phyloP scores from a whole-genome alignment of 2,329 filamentous ascomycete genomes.

The Sporothrix brunneoviolacea region DNA sequence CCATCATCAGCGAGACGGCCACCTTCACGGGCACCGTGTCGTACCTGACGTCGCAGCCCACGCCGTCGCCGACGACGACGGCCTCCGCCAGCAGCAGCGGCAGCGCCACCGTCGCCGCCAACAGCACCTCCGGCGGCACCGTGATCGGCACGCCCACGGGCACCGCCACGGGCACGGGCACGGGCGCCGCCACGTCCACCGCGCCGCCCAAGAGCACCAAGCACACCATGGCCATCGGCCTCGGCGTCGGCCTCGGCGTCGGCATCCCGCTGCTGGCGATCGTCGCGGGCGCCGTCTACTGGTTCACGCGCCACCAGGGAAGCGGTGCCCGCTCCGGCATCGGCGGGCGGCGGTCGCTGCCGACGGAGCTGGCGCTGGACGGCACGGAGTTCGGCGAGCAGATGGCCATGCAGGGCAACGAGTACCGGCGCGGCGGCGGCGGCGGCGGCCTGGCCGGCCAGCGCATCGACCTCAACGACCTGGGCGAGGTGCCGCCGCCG shows the following conservation, averaged over 20 bases:
- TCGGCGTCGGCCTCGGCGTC: conserved; percentile 9
- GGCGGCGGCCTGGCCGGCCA: not conserved
- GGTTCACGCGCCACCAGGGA: not conserved
- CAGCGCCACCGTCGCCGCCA: not conserved
- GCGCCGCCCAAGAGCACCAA: not conserved
- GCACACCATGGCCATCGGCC: not conserved
- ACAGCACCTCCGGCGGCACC: not conserved
- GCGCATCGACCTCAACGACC: not conserved
- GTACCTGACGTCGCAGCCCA: conserved; percentile 5
- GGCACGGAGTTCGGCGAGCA: conserved; percentile 8
- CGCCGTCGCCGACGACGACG: not conserved
- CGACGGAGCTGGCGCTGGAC: conserved; percentile 4
- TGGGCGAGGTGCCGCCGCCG: conserved; percentile 1
- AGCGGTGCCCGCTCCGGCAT: not conserved
- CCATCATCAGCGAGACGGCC: conserved; percentile 16
- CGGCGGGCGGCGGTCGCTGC: not conserved
- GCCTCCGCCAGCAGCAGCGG: not conserved
- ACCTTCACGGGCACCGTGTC: conserved; percentile 14
- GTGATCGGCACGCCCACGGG: not conserved
- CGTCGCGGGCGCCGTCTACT: not conserved
- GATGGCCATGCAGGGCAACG: conserved; percentile 2
- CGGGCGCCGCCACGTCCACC: not conserved
- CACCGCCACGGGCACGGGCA: not conserved
- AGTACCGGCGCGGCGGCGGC: not conserved
- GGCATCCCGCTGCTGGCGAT: conserved; percentile 2